These are phyloP conservation scores for Fusarium domesticum DNA, from an alignment of 2,329 filamentous ascomycete genomes.

Conservation along the genomic window DNA sequence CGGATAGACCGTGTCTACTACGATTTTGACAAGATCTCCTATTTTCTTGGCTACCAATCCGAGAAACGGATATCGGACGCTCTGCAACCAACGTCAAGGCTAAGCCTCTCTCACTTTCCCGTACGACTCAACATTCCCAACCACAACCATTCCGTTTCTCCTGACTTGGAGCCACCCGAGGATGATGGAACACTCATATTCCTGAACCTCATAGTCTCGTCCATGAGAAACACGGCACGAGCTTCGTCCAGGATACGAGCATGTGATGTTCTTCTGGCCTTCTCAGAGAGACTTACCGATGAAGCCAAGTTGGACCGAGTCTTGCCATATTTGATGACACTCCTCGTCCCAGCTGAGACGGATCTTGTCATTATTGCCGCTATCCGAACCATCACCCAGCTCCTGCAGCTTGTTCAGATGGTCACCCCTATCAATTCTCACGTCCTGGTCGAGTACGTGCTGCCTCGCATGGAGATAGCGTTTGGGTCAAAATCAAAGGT, in stretches of 20 bases:
- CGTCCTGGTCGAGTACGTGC: slow-evolving; percentile 65
- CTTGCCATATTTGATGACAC: slow-evolving; percentile 79
- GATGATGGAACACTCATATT: slow-evolving; percentile 95
- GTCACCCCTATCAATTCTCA: slow-evolving; percentile 75
- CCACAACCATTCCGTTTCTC: slow-evolving; percentile 67
- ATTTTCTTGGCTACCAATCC: slow-evolving; percentile 77
- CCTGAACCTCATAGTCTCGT: slow-evolving; percentile 82
- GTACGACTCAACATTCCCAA: slow-evolving; percentile 84
- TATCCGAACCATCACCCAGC: slow-evolving; percentile 80
- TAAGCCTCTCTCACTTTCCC: slow-evolving; percentile 67
- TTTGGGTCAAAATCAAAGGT: slow-evolving; percentile 43
- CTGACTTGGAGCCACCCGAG: slow-evolving; percentile 57
- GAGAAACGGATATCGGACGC: slow-evolving; percentile 38
- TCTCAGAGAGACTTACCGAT: slow-evolving; percentile 86
- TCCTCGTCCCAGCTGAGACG: slow-evolving; percentile 72
- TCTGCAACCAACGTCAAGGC: slow-evolving; percentile 34
- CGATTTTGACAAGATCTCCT: slow-evolving; percentile 97
- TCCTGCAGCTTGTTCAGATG: slow-evolving; percentile 82
- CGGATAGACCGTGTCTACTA: slow-evolving; percentile 89
- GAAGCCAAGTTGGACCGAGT: slow-evolving; percentile 94
- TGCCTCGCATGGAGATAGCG: slow-evolving; percentile 59
- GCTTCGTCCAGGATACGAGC: slow-evolving; percentile 83
- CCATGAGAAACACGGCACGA: slow-evolving; percentile 82
- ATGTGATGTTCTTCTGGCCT: slow-evolving; percentile 87
- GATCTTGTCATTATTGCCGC: slow-evolving; percentile 84